These are phyloP conservation scores for Capsicum rhomboideum DNA, from an alignment of 257 asterid genomes.

Conservation along the genomic window DNA sequence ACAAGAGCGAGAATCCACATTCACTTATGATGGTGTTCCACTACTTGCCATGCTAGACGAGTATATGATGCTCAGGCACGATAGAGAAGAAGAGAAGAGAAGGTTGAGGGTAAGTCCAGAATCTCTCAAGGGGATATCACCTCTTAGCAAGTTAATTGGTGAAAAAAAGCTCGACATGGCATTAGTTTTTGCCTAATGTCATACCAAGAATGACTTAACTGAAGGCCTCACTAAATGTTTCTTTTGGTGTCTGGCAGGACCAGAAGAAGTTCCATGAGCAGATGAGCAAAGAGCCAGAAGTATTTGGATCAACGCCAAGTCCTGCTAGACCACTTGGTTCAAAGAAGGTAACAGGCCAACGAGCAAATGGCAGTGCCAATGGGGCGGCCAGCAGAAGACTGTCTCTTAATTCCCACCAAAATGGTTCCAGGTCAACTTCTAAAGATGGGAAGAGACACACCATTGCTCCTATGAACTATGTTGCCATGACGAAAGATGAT, in stretches of 20 bases:
- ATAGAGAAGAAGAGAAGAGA: conserved; percentile 97
- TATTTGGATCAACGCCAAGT: conserved; percentile 72
- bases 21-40: conserved; percentile 92
- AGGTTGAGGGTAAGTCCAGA: conserved; percentile 67
- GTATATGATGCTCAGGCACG: conserved; percentile 90
- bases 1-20: conserved; percentile 68
- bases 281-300: conserved; percentile 55
- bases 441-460: conserved; percentile 73
- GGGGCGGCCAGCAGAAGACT: conserved; percentile 64
- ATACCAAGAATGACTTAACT: neutral
- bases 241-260: conserved; percentile 35
- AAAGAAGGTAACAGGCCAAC: conserved; percentile 65
- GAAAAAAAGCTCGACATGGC: neutral
- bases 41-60: conserved; percentile 98
- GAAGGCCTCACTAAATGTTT: neutral
- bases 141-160: neutral
- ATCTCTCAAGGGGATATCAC: neutral
- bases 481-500: conserved; percentile 64
- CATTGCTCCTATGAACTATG: conserved; percentile 65
- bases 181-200: neutral
- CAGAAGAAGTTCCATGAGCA: conserved; percentile 72
- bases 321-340: conserved; percentile 65
- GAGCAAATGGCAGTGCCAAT: conserved; percentile 64
- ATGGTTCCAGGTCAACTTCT: conserved; percentile 66
- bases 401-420: conserved; percentile 73